phyloP scores from a whole-genome alignment of 169 alveolate species.

The Hammondia hammondi region DNA sequence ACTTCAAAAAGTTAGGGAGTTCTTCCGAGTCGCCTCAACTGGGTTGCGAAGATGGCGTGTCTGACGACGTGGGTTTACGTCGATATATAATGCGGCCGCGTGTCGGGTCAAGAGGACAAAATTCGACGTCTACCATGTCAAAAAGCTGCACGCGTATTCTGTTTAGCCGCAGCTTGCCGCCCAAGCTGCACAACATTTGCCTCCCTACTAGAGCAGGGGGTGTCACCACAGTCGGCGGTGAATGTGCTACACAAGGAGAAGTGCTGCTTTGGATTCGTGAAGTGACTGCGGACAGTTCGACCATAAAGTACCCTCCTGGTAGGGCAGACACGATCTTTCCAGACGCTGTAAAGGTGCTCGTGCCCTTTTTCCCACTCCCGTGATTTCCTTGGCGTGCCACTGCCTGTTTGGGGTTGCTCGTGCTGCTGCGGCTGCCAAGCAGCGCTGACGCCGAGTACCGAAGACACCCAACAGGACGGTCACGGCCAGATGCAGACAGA shows the following conservation, averaged over 20 bases:
- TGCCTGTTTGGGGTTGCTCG: slow-evolving; percentile 6
- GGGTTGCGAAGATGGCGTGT: neutral
- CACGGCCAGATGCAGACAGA: too few relatives aligned
- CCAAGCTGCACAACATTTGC: slow-evolving; percentile 25
- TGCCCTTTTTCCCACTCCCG: neutral
- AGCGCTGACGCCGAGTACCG: neutral
- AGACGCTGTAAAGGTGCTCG: neutral
- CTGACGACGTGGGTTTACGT: neutral
- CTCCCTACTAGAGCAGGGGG: slow-evolving; percentile 31
- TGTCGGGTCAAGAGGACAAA: neutral
- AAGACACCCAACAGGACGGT: neutral
- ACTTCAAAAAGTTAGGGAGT: too few relatives aligned
- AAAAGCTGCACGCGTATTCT: slow-evolving; percentile 30
- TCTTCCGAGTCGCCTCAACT: neutral
- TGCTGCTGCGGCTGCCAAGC: slow-evolving; percentile 7
- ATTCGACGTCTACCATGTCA: slow-evolving; percentile 18
- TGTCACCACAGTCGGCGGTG: neutral
- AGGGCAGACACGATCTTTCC: neutral
- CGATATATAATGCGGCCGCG: slow-evolving; percentile 22
- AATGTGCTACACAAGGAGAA: neutral
- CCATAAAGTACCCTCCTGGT: slow-evolving; percentile 25
- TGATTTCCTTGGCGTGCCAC: neutral
- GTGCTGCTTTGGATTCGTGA: neutral
- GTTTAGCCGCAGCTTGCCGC: slow-evolving; percentile 26
- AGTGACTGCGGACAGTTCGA: neutral